Conservation (phyloP, 2,329 filamentous ascomycete genomes). For the Penicillium psychrosexuale region DNA sequence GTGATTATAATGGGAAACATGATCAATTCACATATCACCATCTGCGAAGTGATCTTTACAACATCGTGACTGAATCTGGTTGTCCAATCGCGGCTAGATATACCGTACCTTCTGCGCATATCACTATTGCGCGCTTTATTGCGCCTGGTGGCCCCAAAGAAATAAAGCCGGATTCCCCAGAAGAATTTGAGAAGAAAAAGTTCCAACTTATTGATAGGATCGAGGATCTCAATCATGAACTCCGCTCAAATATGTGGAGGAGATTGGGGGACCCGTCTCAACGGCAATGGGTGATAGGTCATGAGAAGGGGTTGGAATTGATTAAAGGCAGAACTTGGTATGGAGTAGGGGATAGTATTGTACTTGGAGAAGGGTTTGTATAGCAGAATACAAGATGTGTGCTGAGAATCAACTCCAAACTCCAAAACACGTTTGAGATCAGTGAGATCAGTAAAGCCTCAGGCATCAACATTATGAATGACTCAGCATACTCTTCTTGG, state of each 20-base stretch:
- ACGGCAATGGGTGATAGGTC: conserved; percentile 82
- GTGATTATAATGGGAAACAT: conserved; percentile 43
- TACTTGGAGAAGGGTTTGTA: conserved; percentile 51
- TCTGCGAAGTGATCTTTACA: conserved; percentile 74
- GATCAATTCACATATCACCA: conserved; percentile 87
- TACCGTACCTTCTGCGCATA: conserved; percentile 82
- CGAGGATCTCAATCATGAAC: conserved; percentile 72
- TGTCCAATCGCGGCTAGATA: conserved; percentile 75
- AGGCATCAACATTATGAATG: conserved; percentile 8
- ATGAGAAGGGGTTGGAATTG: conserved; percentile 75
- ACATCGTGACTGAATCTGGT: conserved; percentile 58
- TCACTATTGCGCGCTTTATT: conserved; percentile 82
- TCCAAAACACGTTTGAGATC: background rate
- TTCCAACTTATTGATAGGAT: conserved; percentile 65
- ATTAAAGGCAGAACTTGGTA: conserved; percentile 81
- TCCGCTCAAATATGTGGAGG: conserved; percentile 69
- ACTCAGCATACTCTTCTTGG: conserved; percentile 22
- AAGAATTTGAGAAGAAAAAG: conserved; percentile 50
- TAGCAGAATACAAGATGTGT: conserved; percentile 2
- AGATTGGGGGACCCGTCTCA: conserved; percentile 38
- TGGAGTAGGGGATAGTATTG: conserved; percentile 71
- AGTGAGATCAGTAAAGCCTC: background rate
- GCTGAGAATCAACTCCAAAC: background rate
- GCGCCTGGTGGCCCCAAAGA: conserved; percentile 56
- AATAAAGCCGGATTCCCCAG: conserved; percentile 29